phyloP scores from a whole-genome alignment of 2,329 filamentous ascomycete genomes.

The Macroventuria anomochaeta region DNA sequence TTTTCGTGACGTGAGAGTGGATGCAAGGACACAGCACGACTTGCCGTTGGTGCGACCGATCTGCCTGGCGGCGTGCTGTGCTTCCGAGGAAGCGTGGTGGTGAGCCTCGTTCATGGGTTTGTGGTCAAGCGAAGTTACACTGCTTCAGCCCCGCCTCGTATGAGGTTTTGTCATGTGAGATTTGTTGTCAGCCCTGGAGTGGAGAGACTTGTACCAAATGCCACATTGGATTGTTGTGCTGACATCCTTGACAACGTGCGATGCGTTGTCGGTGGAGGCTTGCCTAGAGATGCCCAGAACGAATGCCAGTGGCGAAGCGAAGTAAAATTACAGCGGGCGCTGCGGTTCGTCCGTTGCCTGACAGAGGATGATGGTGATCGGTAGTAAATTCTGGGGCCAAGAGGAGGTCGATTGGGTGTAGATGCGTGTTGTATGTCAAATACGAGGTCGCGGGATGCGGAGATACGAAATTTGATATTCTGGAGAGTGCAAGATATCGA shows the following conservation, averaged over 20 bases:
- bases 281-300: conserved; percentile 2
- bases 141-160: conserved; percentile 11
- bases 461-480: conserved; percentile 1
- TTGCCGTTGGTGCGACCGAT: conserved; percentile 5
- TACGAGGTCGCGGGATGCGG: background rate
- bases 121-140: conserved; percentile 8
- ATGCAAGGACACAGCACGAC: conserved; percentile 5
- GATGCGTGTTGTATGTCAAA: background rate
- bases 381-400: background rate
- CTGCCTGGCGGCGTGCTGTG: background rate
- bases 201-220: background rate
- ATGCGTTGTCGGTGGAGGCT: conserved; percentile 1
- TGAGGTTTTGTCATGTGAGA: background rate
- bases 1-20: conserved; percentile 3
- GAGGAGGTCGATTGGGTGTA: background rate
- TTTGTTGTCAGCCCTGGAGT: conserved; percentile 2
- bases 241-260: background rate
- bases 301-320: conserved; percentile 4
- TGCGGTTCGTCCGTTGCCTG: conserved; percentile 1
- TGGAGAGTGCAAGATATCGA: conserved; percentile 1
- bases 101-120: background rate
- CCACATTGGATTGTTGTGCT: background rate
- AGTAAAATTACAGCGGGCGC: conserved; percentile 11
- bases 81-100: background rate
- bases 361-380: background rate